Evolutionary conservation across 805 yeast genomes (phyloP).

Genomic region (Cyberlindnera bimundalis): DNA sequence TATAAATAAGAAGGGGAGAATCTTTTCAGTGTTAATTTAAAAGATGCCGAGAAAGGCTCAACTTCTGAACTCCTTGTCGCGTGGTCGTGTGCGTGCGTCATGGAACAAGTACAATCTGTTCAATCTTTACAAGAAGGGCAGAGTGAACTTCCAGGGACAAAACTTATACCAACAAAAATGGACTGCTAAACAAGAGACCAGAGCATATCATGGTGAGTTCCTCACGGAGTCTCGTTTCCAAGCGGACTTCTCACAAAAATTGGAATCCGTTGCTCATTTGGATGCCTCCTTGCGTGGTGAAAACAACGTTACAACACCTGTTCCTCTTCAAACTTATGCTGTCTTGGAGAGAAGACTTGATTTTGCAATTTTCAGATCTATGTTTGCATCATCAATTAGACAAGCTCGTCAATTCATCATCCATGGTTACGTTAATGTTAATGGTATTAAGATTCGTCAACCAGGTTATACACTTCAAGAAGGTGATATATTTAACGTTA

Average conservation of each 20-base stretch:
- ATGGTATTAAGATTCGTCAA: conserved; percentile 72
- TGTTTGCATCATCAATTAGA: conserved; percentile 91
- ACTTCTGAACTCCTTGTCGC: conserved; percentile 51
- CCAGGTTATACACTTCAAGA: conserved; percentile 75
- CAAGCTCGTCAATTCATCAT: conserved; percentile 89
- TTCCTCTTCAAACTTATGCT: conserved; percentile 84
- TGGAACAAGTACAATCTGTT: conserved; percentile 90
- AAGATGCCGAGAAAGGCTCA: conserved; percentile 62
- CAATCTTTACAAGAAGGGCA: conserved; percentile 76
- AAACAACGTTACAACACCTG: conserved; percentile 63
- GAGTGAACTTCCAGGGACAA: conserved; percentile 49
- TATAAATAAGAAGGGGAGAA: no score
- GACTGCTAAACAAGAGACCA: conserved; percentile 84
- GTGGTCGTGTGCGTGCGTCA: conserved; percentile 80
- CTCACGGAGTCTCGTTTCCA: conserved; percentile 83
- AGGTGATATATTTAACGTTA: conserved; percentile 85
- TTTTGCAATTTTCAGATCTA: conserved; percentile 82
- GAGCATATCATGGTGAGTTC: conserved; percentile 95
- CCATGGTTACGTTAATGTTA: conserved; percentile 79
- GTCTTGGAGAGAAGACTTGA: conserved; percentile 86
- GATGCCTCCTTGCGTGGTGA: conserved; percentile 73
- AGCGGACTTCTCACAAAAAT: conserved; percentile 58
- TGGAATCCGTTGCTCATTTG: conserved; percentile 84
- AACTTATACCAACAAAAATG: conserved; percentile 91
- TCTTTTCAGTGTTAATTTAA: no score